Base-by-base conservation (phyloP, 495 filamentous ascomycete species). In the Collariella sp. region DNA sequence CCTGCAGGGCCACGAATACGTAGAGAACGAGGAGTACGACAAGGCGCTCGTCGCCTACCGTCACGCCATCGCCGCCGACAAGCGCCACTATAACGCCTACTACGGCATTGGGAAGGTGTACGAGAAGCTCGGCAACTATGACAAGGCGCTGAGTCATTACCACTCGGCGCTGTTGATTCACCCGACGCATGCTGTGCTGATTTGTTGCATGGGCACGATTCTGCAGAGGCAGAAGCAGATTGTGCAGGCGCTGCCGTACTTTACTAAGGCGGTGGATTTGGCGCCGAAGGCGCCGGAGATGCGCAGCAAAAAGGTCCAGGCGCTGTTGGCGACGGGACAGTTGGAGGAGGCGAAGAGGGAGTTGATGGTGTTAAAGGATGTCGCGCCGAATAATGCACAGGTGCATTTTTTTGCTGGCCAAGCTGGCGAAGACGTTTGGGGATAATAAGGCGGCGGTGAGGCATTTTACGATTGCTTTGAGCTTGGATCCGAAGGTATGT, bases 21-120 rank as follows among this genome's bases (percentile, higher is more conserved):
- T 96, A n/a, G 79, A 85, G 20, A 97, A 95, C 55, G 93, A 98
- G 63, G 93, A 98, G 68, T 96, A 89, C 62, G 91, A 96, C 72
- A 96, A 95, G 58, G 93, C 93, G 1, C 76, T 94, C 12, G 80
- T 82, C 31, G 82, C 87, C 12, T 98, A 96, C 65, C 82, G 93
- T 35, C 76, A 80, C 24, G 89, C 87, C 2, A 85, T 97, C 56
- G 77, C 82, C 31, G 89, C 88, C 0, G 91, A 98, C 59, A 83
- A 77, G 47, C 80, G 94, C 13, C 89, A 96, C 70, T 98, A 96
- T 71, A 96, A 96, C 64, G 91, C 90, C 24, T 97, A 91, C 81
- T 98, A 98, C 65, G 93, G 93, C 24, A 81, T 98, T 41, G 93
- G 88, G 3, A 85, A 83, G 44, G 90, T 95, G 2, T 95, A 89